Evolutionary conservation across 352 stramenopile species (phyloP), one percentile per base, ranked within the genome.

Genomic region (Phytophthora foliorum): DNA sequence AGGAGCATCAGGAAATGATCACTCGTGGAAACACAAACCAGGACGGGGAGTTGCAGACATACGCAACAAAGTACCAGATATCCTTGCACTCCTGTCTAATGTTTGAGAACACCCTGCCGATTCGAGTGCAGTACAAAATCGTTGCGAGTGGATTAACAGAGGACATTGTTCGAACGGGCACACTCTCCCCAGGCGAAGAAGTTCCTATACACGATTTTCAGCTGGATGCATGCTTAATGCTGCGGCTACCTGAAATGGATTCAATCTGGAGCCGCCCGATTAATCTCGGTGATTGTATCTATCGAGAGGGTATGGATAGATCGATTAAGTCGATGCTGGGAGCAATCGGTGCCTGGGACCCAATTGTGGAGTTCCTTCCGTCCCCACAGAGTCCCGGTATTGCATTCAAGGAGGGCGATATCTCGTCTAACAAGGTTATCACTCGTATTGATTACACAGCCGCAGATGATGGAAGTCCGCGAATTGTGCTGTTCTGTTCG

Each of bases 31-130:
- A 86, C 21, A 74, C 60, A 29, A 67, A 67, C 11, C 67, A 84
- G 16, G 79, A 89, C 32, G 71, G 77, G 0, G 81, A 90, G 36
- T 38, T 88, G 42, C 87, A 94, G 59, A 90, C 83, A 6, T 95
- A 97, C 25, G 89, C 88, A 3, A 94, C 89, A 1, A 97, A 95
- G 76, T 93, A 95, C 60, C 89, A 95, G 71, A 93, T 97, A 39
- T 90, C 72, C 24, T 51, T 97, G 17, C 87, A 95, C 61, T 87
- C 90, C 17, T 95, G 88, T 41, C 67, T 96, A 9, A 82, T 93
- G 36, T 93, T 97, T 54, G 90, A 95, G 55, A 97, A 97, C 63
- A 95, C 90, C 0, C 72, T 97, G 4, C 90, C 90, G 31, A 87
- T 96, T 61, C 86, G 90, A 19, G 86, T 97, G 8, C 86, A 95